Evolutionary conservation across 345 rosid species (phyloP), one percentile per base, ranked within the genome.

Genomic region (Clarkia xantiana): DNA sequence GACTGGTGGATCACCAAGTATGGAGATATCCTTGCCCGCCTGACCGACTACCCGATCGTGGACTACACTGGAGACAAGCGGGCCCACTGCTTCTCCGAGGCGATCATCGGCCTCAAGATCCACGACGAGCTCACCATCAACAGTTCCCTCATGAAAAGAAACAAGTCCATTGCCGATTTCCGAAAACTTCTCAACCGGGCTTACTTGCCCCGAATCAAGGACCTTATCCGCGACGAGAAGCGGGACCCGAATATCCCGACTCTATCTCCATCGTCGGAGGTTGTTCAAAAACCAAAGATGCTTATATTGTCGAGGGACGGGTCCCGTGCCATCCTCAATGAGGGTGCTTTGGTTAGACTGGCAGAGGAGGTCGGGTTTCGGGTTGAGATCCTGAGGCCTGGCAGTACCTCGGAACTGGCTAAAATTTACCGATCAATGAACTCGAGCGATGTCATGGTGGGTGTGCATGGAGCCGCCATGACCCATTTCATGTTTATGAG

Each of bases 381-480:
- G 13, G 89, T 86, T 0, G 62, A 78, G 62, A 65, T 86, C 39
- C 18, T 80, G 36, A 71, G 69, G 66, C 95, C 95, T 2, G 60
- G 55, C 6, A 49, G 40, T 25, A 80, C 73, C 3, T 70, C 83
- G 13, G 95, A 86, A 44, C 62, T 86, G 62, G 84, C 91, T 22
- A 82, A 58, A 75, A 77, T 80, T 17, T 86, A 82, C 45, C 46
- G 61, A 0, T 69, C 61, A 17, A 54, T 82, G 45, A 82, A 82
- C 58, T 65, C 88, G 2, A 86, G 95, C 46, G 80, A 79, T 46
- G 88, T 86, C 0, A 76, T 79, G 88, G 61, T 86, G 13, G 93
- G 93, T 39, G 95, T 86, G 10, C 95, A 86, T 51, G 93, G 95
- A 54, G 95, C 95, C 9, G 95, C 95, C 20, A 86, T 86, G 95